phyloP scores from a whole-genome alignment of 495 filamentous ascomycete species.

The Xylaria grammica region DNA sequence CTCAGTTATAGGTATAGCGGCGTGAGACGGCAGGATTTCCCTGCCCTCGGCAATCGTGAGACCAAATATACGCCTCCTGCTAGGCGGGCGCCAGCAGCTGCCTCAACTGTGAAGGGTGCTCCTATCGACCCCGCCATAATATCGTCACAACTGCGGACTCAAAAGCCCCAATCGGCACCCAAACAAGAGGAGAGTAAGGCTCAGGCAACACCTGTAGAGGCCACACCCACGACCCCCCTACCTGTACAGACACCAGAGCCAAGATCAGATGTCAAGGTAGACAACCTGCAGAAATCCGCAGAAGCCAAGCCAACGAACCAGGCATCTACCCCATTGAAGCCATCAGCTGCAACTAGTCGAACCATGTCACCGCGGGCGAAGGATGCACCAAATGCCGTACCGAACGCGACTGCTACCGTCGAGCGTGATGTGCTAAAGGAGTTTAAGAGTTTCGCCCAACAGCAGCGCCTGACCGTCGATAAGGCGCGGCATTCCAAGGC shows the following conservation, averaged over 20 bases:
- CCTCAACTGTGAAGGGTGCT: conserved; percentile 72
- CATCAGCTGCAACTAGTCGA: conserved; percentile 42
- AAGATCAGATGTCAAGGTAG: conserved; percentile 33
- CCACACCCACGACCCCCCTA: conserved; percentile 35
- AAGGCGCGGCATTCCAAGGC: conserved; percentile 74
- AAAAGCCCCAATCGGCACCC: conserved; percentile 48
- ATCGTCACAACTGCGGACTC: conserved; percentile 67
- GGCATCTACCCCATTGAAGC: conserved; percentile 32
- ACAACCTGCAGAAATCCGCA: conserved; percentile 39
- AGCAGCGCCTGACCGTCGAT: conserved; percentile 63
- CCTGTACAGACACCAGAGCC: conserved; percentile 32
- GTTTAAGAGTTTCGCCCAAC: conserved; percentile 78
- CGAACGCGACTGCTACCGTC: conserved; percentile 77
- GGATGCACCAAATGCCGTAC: conserved; percentile 38
- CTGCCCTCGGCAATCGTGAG: conserved; percentile 62
- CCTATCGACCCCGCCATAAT: conserved; percentile 85
- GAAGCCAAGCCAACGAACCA: conserved; percentile 41
- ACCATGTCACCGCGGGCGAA: conserved; percentile 47
- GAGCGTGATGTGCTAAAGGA: conserved; percentile 77
- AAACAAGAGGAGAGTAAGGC: conserved; percentile 51
- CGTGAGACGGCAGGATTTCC: conserved; percentile 77
- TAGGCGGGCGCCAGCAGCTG: conserved; percentile 74
- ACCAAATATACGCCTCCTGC: conserved; percentile 93
- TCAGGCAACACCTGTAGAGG: conserved; percentile 36
- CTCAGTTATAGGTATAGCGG: conserved; percentile 76